Evolutionary conservation across 2,329 filamentous ascomycete species (phyloP).

Genomic region (Verticillium zaregamsianum): DNA sequence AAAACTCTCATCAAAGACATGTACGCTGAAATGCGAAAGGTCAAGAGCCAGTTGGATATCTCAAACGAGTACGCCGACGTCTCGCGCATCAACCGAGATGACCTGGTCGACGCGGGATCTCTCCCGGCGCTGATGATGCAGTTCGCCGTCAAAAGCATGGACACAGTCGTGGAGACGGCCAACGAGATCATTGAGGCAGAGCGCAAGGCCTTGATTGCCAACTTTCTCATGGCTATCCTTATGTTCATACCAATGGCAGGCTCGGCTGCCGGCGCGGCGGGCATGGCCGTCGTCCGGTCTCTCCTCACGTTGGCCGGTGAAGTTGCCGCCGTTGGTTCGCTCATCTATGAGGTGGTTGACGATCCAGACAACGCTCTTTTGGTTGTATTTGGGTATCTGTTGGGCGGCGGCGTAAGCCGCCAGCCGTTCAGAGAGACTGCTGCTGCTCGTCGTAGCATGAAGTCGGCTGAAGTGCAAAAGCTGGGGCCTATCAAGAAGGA

Average conservation of each 20-base stretch:
- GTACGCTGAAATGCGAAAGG: no score
- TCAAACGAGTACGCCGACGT: not conserved
- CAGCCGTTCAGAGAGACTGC: no score
- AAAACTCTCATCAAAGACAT: conserved; percentile 3
- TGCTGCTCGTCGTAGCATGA: no score
- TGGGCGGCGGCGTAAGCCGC: no score
- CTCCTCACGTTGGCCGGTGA: no score
- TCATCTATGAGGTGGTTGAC: not conserved
- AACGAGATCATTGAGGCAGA: conserved; percentile 1
- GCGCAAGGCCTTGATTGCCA: conserved; percentile 2
- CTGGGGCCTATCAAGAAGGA: no score
- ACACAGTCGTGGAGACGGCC: not conserved
- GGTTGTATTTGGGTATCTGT: no score
- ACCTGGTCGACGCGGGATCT: not conserved
- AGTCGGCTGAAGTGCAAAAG: no score
- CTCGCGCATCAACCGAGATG: not conserved
- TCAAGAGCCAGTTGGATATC: not conserved
- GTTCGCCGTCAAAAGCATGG: conserved; percentile 2
- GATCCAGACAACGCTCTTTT: not conserved
- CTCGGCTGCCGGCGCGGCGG: not conserved
- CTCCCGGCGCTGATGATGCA: not conserved
- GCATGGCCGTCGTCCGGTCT: conserved; percentile 1
- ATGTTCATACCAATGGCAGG: conserved; percentile 2
- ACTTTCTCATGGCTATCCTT: not conserved
- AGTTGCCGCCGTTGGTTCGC: not conserved